These are phyloP conservation scores for Ustilago tritici DNA, from an alignment of 1,284 basidiomycete species.

Conservation along the genomic window DNA sequence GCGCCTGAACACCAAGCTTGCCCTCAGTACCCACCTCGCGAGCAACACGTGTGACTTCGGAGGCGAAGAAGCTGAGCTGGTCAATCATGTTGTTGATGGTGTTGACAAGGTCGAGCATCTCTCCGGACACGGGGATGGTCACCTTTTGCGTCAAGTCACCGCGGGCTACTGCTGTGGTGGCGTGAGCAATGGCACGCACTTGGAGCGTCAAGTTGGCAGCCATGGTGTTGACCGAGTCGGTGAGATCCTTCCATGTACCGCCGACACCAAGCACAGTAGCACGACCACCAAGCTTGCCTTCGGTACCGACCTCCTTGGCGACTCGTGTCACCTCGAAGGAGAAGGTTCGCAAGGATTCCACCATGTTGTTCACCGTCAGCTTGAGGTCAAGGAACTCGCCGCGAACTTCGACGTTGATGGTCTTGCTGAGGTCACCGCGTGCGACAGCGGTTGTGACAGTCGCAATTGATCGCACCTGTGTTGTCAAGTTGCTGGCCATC, in stretches of 20 bases:
- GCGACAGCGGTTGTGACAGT: slow-evolving; percentile 68
- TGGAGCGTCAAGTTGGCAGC: slow-evolving; percentile 81
- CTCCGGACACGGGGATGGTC: slow-evolving; percentile 88
- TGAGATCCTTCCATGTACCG: slow-evolving; percentile 77
- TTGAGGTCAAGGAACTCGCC: slow-evolving; percentile 69
- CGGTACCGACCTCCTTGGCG: slow-evolving; percentile 70
- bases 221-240: slow-evolving; percentile 80
- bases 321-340: slow-evolving; percentile 70
- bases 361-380: slow-evolving; percentile 70
- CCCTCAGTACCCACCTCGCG: slow-evolving; percentile 95
- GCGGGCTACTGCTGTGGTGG: slow-evolving; percentile 93
- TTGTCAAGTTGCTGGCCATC: slow-evolving; percentile 80
- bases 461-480: slow-evolving; percentile 79
- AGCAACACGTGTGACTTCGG: slow-evolving; percentile 94
- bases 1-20: slow-evolving; percentile 95
- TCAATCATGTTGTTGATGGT: slow-evolving; percentile 74
- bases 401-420: slow-evolving; percentile 69
- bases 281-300: slow-evolving; percentile 69
- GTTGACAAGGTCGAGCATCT: slow-evolving; percentile 88
- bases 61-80: slow-evolving; percentile 86
- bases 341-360: slow-evolving; percentile 69
- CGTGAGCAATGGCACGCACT: slow-evolving; percentile 93
- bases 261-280: slow-evolving; percentile 70
- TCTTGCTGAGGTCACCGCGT: slow-evolving; percentile 68
- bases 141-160: slow-evolving; percentile 96